Base-by-base conservation (phyloP, 192 early-diverging fungal species). In the Umbelopsis sp. region DNA sequence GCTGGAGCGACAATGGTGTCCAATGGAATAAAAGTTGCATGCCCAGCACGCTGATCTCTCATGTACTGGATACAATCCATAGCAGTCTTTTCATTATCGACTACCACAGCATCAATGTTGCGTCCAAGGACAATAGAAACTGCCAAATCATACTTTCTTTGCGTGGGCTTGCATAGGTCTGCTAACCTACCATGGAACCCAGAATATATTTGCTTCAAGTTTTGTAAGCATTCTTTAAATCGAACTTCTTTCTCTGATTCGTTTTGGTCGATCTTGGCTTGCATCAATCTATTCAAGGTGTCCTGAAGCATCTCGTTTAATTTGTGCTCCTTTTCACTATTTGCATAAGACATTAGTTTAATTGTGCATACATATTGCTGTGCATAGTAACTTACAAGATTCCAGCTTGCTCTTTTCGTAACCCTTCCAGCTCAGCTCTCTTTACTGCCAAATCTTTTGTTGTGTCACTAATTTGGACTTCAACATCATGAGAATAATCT, bases 61-160 rank as follows among this genome's bases (percentile, higher is more conserved):
- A 99, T 84, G 65, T 96, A 94, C 80, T 91, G 86, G 71, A 99
- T 98, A 73, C 98, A 99, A 68, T 98, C 95, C 49, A 97, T 91
- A 6, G 95, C 98, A 0, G 91, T 97, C 75, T 90, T 86, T 79
- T 98, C 88, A 48, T 85, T 87, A 69, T 98, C 97, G 3, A 98
- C 97, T 3, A 98, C 91, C 69, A 99, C 92, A 5, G 98, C 88
- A 69, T 99, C 98, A 82, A 97, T 85, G 69, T 97, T 92, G 33
- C 92, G 84, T 6, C 97, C 97, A 10, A 99, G 81, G 35, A 94
- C 91, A 3, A 94, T 92, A 0, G 94, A 90, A 1, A 97, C 88
- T 5, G 95, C 94, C 0, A 86, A 71, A 52, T 95, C 93, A 77
- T 95, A 98, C 76, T 97, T 95, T 50, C 93, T 84, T 73, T 98